Evolutionary conservation across 2,329 filamentous ascomycete genomes (phyloP), one percentile per base, ranked within the genome.

Genomic region (Hawksworthiomyces lignivorus): DNA sequence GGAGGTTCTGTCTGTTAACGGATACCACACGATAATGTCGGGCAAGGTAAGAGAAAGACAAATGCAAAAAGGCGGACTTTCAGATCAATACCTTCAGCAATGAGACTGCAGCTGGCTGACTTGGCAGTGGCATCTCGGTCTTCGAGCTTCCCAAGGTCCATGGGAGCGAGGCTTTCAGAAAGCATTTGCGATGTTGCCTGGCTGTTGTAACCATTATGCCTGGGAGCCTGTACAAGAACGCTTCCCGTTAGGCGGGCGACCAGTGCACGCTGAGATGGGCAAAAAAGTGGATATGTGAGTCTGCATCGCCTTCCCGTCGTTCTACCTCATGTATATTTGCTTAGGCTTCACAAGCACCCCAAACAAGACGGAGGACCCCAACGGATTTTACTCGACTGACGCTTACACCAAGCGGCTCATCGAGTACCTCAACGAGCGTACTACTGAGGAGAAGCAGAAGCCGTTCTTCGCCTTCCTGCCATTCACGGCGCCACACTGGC

Each of bases 401-500:
- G 64, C 64, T 4, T 77, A 73, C 45, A 69, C 66, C 2, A 63
- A 71, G 48, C 71, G 69, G 47, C 67, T 77, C 62, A 51, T 75
- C 10, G 50, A 65, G 12, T 76, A 74, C 39, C 58, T 76, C 1
- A 57, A 62, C 24, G 68, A 72, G 34, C 67, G 72, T 59, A 67
- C 26, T 20, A 58, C 52, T 47, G 57, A 43, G 7, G 51, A 52
- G 1, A 53, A 58, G 12, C 50, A 59, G 5, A 48, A 55, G 36
- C 70, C 75, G 0, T 80, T 80, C 61, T 80, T 80, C 52, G 74
- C 61, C 3, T 79, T 77, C 53, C 61, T 76, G 4, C 73, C 76
- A 2, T 81, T 78, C 55, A 76, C 75, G 0, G 77, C 76, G 0
- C 76, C 76, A 3, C 76, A 80, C 50, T 81, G 76, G 76, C 77